These are phyloP conservation scores for Neurospora sp. DNA, from an alignment of 2,329 filamentous ascomycete species.

Conservation along the genomic window DNA sequence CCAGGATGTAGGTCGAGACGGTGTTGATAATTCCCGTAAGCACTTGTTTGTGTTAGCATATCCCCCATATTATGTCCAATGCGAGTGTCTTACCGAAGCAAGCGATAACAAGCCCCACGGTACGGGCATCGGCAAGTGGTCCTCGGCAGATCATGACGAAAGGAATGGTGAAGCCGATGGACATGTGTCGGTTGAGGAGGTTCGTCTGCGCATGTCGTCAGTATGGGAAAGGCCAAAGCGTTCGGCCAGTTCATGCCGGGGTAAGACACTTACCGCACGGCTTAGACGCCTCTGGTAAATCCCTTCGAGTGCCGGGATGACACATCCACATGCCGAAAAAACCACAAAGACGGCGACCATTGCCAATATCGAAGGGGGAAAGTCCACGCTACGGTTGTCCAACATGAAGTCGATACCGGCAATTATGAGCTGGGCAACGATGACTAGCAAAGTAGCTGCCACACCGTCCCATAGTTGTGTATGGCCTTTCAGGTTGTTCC, in stretches of 20 bases:
- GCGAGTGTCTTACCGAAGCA: constrained; percentile 31
- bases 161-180: constrained; percentile 40
- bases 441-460: constrained; percentile 27
- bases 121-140: constrained; percentile 21
- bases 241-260: neutral
- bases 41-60: constrained; percentile 14
- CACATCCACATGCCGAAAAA: constrained; percentile 9
- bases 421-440: constrained; percentile 35
- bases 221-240: neutral
- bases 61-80: neutral
- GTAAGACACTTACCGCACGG: constrained; percentile 14
- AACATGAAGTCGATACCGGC: constrained; percentile 32
- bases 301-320: constrained; percentile 15
- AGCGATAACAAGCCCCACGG: constrained; percentile 33
- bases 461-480: constrained; percentile 18
- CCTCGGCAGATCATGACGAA: constrained; percentile 34
- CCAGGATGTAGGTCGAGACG: constrained; percentile 18
- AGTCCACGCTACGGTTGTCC: constrained; percentile 25
- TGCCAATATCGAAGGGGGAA: constrained; percentile 37
- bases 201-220: constrained; percentile 30
- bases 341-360: constrained; percentile 33
- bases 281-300: constrained; percentile 19
- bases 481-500: neutral
- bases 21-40: constrained; percentile 25
- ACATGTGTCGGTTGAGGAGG: constrained; percentile 41